phyloP scores from a whole-genome alignment of 257 asterid genomes.

The Solanum pennellii region DNA sequence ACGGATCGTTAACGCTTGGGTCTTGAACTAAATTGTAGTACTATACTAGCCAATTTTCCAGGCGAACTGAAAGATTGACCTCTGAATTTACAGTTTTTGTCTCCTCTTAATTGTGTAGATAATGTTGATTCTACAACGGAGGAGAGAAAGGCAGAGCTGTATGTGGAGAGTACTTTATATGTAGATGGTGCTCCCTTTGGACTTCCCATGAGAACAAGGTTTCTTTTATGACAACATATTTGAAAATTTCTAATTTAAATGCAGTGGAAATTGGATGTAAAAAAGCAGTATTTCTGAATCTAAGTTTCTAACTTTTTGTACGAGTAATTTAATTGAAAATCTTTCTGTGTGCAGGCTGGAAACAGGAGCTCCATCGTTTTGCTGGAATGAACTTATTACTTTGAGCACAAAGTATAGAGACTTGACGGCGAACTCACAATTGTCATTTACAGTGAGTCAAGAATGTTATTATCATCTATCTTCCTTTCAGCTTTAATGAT shows the following conservation, averaged over 20 bases:
- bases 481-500: background rate
- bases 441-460: conserved; percentile 64
- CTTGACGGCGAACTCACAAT: conserved; percentile 84
- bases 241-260: background rate
- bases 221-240: background rate
- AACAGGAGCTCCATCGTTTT: conserved; percentile 65
- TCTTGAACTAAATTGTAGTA: background rate
- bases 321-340: background rate
- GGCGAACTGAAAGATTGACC: background rate
- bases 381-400: conserved; percentile 90
- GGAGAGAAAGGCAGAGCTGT: conserved; percentile 71
- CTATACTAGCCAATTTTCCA: background rate
- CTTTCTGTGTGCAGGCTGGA: conserved; percentile 49
- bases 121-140: conserved; percentile 49
- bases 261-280: background rate
- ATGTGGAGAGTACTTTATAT: conserved; percentile 67
- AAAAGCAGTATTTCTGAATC: background rate
- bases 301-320: background rate
- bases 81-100: background rate
- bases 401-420: conserved; percentile 92
- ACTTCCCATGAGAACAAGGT: conserved; percentile 96
- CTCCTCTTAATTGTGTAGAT: conserved; percentile 19
- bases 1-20: background rate
- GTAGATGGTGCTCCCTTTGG: conserved; percentile 98
- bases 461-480: background rate